Percentiles rank a stretch among this genome's conserved stretches.
Conservation (phyloP, 2,329 filamentous ascomycete species). For the Didymella keratinophila region DNA sequence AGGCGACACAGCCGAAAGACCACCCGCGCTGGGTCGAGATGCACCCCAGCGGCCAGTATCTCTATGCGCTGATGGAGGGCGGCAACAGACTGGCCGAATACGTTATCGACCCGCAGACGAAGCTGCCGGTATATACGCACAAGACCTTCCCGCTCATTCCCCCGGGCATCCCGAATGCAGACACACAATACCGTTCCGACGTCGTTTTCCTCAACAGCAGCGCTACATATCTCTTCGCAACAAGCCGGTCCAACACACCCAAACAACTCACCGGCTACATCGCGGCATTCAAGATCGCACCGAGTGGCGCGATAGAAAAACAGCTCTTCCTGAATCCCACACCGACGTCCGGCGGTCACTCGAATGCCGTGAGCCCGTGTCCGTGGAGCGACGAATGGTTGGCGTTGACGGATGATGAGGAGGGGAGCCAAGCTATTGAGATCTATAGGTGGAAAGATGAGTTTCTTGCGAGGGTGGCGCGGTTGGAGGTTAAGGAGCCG, state of each 20-base stretch:
- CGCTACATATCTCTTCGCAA: slow-evolving; percentile 81
- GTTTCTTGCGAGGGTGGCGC: slow-evolving; percentile 78
- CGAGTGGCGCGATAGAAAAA: slow-evolving; percentile 74
- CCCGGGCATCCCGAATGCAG: slow-evolving; percentile 61
- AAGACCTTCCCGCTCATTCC: slow-evolving; percentile 81
- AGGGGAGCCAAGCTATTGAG: slow-evolving; percentile 75
- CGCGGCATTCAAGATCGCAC: slow-evolving; percentile 75
- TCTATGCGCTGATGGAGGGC: slow-evolving; percentile 90
- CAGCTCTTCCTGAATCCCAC: slow-evolving; percentile 86
- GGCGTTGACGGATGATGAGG: slow-evolving; percentile 88
- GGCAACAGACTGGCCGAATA: slow-evolving; percentile 86
- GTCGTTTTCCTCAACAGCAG: slow-evolving; percentile 77
- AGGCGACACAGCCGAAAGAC: slow-evolving; percentile 74
- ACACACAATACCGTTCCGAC: slow-evolving; percentile 79
- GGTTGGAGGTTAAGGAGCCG: slow-evolving; percentile 80
- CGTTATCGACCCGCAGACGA: slow-evolving; percentile 75
- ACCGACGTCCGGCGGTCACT: slow-evolving; percentile 85
- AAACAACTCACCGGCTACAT: slow-evolving; percentile 81
- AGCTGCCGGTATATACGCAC: slow-evolving; percentile 79
- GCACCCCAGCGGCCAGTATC: slow-evolving; percentile 76
- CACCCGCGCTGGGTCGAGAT: slow-evolving; percentile 91
- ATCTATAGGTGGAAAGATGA: slow-evolving; percentile 88
- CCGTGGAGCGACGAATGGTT: slow-evolving; percentile 88
- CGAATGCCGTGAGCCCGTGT: slow-evolving; percentile 84
- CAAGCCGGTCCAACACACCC: slow-evolving; percentile 78